phyloP scores from a whole-genome alignment of 2,329 filamentous ascomycete genomes.

The Dactylellina sp. region DNA sequence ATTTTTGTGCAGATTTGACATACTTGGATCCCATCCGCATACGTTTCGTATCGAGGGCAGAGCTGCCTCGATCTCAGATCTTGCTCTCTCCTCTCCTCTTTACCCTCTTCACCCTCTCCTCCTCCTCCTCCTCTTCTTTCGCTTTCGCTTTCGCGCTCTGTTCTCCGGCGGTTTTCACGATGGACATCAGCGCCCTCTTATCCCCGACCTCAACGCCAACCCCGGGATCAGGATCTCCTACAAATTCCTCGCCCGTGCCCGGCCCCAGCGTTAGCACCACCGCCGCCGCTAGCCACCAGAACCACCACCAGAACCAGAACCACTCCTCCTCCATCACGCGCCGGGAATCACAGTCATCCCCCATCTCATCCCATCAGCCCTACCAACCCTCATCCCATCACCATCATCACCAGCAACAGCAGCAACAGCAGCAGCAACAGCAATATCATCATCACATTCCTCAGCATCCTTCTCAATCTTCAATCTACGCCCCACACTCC shows the following conservation, averaged over 20 bases:
- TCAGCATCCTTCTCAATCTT: slow-evolving; percentile 20
- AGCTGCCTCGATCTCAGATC: slow-evolving; percentile 2
- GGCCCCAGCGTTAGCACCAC: slow-evolving; percentile 26
- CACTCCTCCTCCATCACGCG: slow-evolving; percentile 26
- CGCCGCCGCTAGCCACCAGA: not conserved
- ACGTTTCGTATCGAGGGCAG: slow-evolving; percentile 3
- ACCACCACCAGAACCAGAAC: slow-evolving; percentile 14
- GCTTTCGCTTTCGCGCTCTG: not conserved
- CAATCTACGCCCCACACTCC: slow-evolving; percentile 6
- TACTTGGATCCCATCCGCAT: not conserved
- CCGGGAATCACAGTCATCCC: slow-evolving; percentile 25
- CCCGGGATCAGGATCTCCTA: slow-evolving; percentile 52
- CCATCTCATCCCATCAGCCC: not conserved
- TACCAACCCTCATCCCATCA: slow-evolving; percentile 20
- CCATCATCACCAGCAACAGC: slow-evolving; percentile 29
- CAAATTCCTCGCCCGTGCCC: slow-evolving; percentile 56
- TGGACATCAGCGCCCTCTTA: slow-evolving; percentile 55
- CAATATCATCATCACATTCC: slow-evolving; percentile 41
- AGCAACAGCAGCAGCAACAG: slow-evolving; percentile 30
- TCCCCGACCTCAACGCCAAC: slow-evolving; percentile 55
- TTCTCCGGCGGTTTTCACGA: slow-evolving; percentile 23
- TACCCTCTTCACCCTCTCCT: not conserved
- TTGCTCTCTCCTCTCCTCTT: slow-evolving; percentile 4
- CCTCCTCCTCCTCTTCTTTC: not conserved
- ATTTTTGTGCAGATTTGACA: not conserved